Conservation (phyloP, 352 stramenopile genomes). For the Globisporangium sylvaticum region DNA sequence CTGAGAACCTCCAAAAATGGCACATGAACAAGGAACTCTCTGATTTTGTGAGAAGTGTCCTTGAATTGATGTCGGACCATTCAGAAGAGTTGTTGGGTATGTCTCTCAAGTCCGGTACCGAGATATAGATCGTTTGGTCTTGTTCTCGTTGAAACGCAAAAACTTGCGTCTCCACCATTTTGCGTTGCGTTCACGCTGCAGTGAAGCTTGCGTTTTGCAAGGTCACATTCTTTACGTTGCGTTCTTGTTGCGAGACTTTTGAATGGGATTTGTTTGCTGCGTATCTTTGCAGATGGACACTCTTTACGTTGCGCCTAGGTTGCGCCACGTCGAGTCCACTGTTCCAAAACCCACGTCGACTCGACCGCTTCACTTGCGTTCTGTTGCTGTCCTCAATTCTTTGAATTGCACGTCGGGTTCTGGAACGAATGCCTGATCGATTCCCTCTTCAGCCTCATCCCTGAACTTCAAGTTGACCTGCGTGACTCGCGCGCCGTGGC, state of each 20-base stretch:
- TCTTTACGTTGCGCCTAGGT: not conserved
- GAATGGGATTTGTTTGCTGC: conserved; percentile 1
- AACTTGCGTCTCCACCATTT: not conserved
- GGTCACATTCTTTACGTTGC: not conserved
- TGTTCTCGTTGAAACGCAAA: not conserved
- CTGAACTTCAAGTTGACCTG: conserved; percentile 2
- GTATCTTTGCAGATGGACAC: not conserved
- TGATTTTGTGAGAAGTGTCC: no score
- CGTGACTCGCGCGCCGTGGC: conserved; percentile 1
- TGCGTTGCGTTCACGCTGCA: not conserved
- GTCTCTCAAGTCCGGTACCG: not conserved
- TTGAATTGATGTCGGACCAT: not conserved
- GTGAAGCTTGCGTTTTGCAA: not conserved
- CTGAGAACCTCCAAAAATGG: no score
- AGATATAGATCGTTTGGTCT: not conserved
- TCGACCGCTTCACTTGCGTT: not conserved
- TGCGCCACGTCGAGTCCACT: not conserved
- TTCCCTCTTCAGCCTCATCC: not conserved
- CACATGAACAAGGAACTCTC: no score
- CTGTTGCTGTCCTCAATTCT: conserved; percentile 2
- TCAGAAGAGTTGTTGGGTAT: not conserved
- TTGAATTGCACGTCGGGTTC: conserved; percentile 9
- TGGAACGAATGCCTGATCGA: not conserved
- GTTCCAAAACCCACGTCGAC: not conserved
- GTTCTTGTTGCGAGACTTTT: not conserved